Evolutionary conservation across 129 eudicot species (phyloP), one percentile per base, ranked within the genome.

Genomic region (Arctium minus): DNA sequence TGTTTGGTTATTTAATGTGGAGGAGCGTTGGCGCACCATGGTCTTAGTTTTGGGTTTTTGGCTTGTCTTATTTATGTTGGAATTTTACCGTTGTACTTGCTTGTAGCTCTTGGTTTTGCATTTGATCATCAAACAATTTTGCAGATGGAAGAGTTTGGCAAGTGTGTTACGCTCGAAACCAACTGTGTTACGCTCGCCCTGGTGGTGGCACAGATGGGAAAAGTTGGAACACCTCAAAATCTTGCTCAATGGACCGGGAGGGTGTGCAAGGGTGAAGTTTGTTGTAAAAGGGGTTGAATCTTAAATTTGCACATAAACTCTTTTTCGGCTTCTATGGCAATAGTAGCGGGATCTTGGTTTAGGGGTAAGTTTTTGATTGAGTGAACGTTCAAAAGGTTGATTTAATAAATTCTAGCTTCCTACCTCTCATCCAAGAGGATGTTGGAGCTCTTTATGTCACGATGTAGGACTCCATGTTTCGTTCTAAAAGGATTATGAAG

Each of bases 361-460:
- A 64, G 0, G 70, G 10, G 32, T 22, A 32, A 37, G 81, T 18
- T 62, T 62, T 64, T 78, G 53, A 78, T 36, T 5, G 50, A 7
- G 27, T 37, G 53, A 35, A n/a, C 29, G 37, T 13, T 7, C 15
- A 17, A 35, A 5, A 53, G 18, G 65, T 72, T 72, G 37, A 32
- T 17, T 77, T 6, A 9, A 18, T 37, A 72, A 3, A 72, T 12
- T 5, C 7, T 65, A 39, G 80, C 22, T 39, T 82, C 70, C 15
- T 68, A 64, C 3, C 75, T 44, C 4, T 76, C 71, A 67, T 67
- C 71, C 71, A 76, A n/a, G 4, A 53, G 71, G 71, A 76, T 76
- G 80, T 76, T 53, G 80, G 80, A 53, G 42, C 80, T 76, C 81
- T 62, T 78, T 78, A 36, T 78, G 73, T 78, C 39, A 36, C 35